Conservation (phyloP, 2,329 filamentous ascomycete species). For the Aspergillus ochraceus region DNA sequence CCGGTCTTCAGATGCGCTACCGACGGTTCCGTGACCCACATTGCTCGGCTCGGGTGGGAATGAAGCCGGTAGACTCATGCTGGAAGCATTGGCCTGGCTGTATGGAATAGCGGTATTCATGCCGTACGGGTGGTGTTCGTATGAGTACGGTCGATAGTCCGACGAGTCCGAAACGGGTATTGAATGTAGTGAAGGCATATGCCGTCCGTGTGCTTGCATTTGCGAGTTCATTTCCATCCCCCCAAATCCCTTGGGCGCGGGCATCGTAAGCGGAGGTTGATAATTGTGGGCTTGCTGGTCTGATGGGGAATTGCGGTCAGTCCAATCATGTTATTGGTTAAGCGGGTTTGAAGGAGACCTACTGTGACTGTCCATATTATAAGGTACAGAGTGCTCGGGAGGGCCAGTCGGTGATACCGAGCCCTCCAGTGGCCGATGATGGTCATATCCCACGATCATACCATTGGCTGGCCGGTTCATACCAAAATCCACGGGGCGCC, state of each 20-base stretch:
- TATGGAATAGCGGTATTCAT: constrained; percentile 32
- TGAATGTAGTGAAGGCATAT: constrained; percentile 31
- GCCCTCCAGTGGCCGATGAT: constrained; percentile 30
- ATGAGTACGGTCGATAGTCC: constrained; percentile 36
- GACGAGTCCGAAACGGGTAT: constrained; percentile 34
- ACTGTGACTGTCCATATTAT: constrained; percentile 32
- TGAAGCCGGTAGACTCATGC: constrained; percentile 36
- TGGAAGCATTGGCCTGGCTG: constrained; percentile 34
- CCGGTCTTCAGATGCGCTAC: constrained; percentile 23
- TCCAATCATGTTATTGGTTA: background rate
- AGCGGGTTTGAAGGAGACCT: constrained; percentile 4
- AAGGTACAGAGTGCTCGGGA: constrained; percentile 25
- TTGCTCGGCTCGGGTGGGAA: constrained; percentile 30
- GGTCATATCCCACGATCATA: constrained; percentile 31
- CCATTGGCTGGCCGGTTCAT: constrained; percentile 24
- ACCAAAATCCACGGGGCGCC: constrained; percentile 31
- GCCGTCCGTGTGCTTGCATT: constrained; percentile 26
- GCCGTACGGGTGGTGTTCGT: constrained; percentile 28
- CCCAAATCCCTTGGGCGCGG: constrained; percentile 26
- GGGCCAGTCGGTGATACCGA: constrained; percentile 37
- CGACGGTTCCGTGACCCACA: constrained; percentile 16
- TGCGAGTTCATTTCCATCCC: constrained; percentile 29
- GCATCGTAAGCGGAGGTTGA: constrained; percentile 27
- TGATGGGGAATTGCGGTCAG: constrained; percentile 13
- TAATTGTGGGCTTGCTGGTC: constrained; percentile 31